Percentiles rank a stretch among this genome's conserved stretches.
These are phyloP conservation scores for Lupinus albus DNA, from an alignment of 306 rosid species.

Conservation along the genomic window DNA sequence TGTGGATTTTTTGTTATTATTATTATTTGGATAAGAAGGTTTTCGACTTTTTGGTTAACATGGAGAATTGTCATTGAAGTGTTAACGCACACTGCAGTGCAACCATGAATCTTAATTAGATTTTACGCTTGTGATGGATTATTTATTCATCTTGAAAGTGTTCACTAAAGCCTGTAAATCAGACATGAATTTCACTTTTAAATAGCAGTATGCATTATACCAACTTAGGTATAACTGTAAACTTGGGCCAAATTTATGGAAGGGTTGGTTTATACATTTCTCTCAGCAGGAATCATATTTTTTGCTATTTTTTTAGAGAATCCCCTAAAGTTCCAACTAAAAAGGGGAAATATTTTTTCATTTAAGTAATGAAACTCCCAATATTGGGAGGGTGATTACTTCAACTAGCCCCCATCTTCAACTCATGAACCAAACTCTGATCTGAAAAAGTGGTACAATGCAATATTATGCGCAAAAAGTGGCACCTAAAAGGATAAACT, in stretches of 20 bases:
- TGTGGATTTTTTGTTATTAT: not conserved
- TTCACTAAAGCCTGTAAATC: not conserved
- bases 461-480: not conserved
- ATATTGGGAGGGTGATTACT: too few species aligned
- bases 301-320: too few species aligned
- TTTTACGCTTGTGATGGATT: not conserved
- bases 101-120: not conserved
- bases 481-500: not conserved
- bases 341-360: too few species aligned
- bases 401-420: too few species aligned
- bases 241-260: too few species aligned
- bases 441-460: not conserved
- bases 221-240: too few species aligned
- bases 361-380: too few species aligned
- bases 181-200: not conserved
- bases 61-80: not conserved
- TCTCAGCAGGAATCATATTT: too few species aligned
- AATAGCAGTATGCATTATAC: not conserved
- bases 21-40: not conserved
- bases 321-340: too few species aligned
- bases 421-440: conserved; percentile 19
- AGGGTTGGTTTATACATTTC: too few species aligned
- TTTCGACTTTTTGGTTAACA: not conserved
- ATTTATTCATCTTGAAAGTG: not conserved
- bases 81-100: not conserved